Evolutionary conservation across 2,329 filamentous ascomycete genomes (phyloP).

Genomic region (Proliferodiscus dingleyae): DNA sequence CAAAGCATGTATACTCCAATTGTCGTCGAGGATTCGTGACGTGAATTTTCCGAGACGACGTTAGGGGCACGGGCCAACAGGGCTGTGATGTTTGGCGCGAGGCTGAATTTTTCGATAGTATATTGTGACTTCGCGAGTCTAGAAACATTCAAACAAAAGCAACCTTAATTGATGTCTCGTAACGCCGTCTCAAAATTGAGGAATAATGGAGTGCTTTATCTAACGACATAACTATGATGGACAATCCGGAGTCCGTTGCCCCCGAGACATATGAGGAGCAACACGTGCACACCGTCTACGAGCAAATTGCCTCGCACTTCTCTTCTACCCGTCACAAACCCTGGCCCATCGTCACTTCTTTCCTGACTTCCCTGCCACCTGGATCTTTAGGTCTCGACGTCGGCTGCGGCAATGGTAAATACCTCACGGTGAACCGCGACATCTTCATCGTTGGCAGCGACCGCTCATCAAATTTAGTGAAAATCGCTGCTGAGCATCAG

Average conservation of each 20-base stretch:
- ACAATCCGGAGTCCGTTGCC: neutral
- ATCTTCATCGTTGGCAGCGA: conserved; percentile 83
- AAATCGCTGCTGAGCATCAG: conserved; percentile 41
- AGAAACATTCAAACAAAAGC: no score
- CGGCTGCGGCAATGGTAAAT: conserved; percentile 97
- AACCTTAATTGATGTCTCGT: conserved; percentile 15
- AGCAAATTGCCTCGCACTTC: conserved; percentile 79
- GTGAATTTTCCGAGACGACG: neutral
- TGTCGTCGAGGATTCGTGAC: neutral
- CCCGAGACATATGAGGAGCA: conserved; percentile 67
- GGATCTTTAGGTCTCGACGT: conserved; percentile 84
- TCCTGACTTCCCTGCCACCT: conserved; percentile 59
- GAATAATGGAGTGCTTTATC: conserved; percentile 18
- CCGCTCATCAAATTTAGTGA: conserved; percentile 58
- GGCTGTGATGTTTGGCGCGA: neutral
- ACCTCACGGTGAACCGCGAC: conserved; percentile 71
- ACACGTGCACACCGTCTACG: conserved; percentile 90
- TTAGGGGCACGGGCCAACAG: neutral
- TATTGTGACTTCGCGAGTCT: neutral
- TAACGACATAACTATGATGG: conserved; percentile 8
- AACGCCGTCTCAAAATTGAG: conserved; percentile 12
- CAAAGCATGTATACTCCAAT: no score
- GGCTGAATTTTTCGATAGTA: neutral
- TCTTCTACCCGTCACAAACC: conserved; percentile 76
- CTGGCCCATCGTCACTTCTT: conserved; percentile 85